Evolutionary conservation across 2,329 filamentous ascomycete species (phyloP), one percentile per base, ranked within the genome.

Genomic region (Colletotrichum sp.): DNA sequence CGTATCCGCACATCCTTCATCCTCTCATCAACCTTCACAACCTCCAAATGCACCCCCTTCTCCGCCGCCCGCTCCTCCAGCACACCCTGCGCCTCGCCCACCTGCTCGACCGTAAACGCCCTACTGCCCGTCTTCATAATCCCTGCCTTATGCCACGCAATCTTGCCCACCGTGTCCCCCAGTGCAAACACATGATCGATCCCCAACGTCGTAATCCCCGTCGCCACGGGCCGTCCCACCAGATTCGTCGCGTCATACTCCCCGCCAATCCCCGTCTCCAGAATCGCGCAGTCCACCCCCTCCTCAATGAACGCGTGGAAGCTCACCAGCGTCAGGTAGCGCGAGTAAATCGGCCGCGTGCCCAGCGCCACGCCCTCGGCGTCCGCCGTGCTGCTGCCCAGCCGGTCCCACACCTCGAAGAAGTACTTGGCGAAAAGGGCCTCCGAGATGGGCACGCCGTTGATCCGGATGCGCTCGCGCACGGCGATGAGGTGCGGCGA

Each of bases 241-340:
- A 99, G 91, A 81, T 99, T 99, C 12, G 97, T 99, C 32, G 94
- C 94, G 82, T 99, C 96, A 81, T 96, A 96, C 85, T 98, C 95
- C 65, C 96, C 97, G 18, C 97, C 97, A 78, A 99, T 98, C 1
- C 97, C 97, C 81, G 95, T 98, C 85, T 99, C 97, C 39, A 99
- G 90, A 12, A 99, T 92, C 0, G 95, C 96, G 21, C 92, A 92
- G 78, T 93, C 89, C 0, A 98, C 93, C 1, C 93, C 93, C 82
- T 97, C 94, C 64, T 89, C 84, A 30, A 98, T 81, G 80, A 98
- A 99, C 3, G 93, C 90, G 81, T 98, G 96, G 80, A 98, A 92
- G 2, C 96, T 96, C 87, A 98, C 90, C 49, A 99, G 89, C 0
- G 96, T 98, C 81, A 99, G 84, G 82, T 95, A 98, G 32, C 96